These are phyloP conservation scores for Colletotrichum eleusines DNA, from an alignment of 2,329 filamentous ascomycete species.

Conservation along the genomic window DNA sequence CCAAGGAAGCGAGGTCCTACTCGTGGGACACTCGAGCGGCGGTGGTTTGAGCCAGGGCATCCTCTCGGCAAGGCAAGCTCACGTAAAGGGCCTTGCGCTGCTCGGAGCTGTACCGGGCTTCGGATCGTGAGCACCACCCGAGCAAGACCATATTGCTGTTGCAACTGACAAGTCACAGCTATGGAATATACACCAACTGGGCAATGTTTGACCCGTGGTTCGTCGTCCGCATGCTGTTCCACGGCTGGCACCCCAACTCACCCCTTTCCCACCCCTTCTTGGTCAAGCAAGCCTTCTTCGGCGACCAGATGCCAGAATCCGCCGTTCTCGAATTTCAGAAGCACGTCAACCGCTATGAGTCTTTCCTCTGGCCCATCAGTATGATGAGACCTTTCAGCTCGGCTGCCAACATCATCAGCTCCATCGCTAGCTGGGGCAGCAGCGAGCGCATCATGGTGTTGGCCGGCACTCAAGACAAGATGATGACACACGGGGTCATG, in stretches of 20 bases:
- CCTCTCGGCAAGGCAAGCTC: constrained; percentile 55
- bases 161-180: constrained; percentile 42
- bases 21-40: constrained; percentile 65
- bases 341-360: constrained; percentile 62
- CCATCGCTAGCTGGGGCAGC: constrained; percentile 48
- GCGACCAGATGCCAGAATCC: constrained; percentile 53
- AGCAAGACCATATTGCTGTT: no score
- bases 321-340: constrained; percentile 57
- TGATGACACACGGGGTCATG: constrained; percentile 55
- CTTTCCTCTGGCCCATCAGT: constrained; percentile 63
- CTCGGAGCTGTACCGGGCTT: constrained; percentile 61
- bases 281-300: constrained; percentile 64
- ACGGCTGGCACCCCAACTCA: constrained; percentile 63
- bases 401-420: constrained; percentile 54
- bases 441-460: constrained; percentile 54
- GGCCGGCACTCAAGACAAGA: constrained; percentile 54
- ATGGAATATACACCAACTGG: constrained; percentile 61
- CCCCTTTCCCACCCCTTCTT: constrained; percentile 64
- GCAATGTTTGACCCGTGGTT: constrained; percentile 61
- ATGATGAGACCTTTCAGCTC: constrained; percentile 60
- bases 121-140: constrained; percentile 55
- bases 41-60: constrained; percentile 64
- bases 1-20: constrained; percentile 52
- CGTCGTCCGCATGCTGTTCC: constrained; percentile 58
- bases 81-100: constrained; percentile 59